Evolutionary conservation across 345 rosid species (phyloP).

Genomic region (Litchi chinensis): DNA sequence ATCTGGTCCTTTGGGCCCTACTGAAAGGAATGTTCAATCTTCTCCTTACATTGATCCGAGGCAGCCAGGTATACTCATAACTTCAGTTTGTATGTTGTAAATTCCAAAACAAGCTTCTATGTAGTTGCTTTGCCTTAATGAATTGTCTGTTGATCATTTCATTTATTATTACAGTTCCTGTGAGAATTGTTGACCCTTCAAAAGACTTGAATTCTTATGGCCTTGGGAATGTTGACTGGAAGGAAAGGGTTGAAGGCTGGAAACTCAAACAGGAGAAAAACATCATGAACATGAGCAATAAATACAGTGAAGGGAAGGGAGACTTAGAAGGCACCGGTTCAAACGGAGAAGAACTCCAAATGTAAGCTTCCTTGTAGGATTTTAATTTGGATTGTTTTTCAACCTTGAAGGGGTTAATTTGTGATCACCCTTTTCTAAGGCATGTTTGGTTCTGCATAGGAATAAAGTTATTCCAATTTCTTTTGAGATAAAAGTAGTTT

Average conservation of each 20-base stretch:
- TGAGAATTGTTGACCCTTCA: conserved; percentile 96
- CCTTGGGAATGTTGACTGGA: conserved; percentile 98
- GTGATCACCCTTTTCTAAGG: neutral
- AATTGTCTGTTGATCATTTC: conserved; percentile 22
- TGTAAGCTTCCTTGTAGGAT: conserved; percentile 49
- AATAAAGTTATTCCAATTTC: neutral
- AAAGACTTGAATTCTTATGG: conserved; percentile 98
- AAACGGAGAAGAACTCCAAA: conserved; percentile 95
- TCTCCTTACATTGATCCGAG: conserved; percentile 96
- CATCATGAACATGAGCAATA: conserved; percentile 65
- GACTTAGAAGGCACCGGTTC: conserved; percentile 98
- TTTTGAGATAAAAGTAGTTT: conserved; percentile 7
- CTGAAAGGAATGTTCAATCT: conserved; percentile 75
- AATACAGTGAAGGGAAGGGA: conserved; percentile 84
- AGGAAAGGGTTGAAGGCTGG: conserved; percentile 99
- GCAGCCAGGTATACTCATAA: conserved; percentile 72
- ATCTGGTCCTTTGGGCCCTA: conserved; percentile 97
- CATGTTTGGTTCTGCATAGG: neutral
- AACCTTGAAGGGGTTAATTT: neutral
- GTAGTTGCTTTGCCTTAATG: conserved; percentile 11
- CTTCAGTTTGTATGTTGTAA: conserved; percentile 14
- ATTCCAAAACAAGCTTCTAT: conserved; percentile 12
- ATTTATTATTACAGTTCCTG: conserved; percentile 66
- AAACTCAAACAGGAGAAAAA: conserved; percentile 97
- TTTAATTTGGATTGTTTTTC: conserved; percentile 15